These are phyloP conservation scores for Spirogloea muscicola DNA, from an alignment of 139 green algal genomes.

Conservation along the genomic window DNA sequence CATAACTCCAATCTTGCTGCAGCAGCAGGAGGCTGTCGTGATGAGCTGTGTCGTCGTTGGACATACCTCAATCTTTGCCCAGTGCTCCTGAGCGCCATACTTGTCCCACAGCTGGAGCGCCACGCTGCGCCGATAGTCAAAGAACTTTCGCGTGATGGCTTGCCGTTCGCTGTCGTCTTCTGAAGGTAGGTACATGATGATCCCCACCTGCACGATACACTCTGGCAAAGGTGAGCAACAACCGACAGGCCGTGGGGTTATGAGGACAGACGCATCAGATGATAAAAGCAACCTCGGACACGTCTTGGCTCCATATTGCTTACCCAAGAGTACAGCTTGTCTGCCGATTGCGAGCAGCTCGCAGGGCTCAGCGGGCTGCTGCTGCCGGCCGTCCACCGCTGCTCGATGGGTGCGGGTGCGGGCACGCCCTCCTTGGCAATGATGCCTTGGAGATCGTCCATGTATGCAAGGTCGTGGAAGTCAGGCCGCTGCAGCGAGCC, in stretches of 20 bases:
- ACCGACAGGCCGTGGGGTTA: background rate
- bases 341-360: background rate
- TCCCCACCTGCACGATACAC: slow-evolving; percentile 71
- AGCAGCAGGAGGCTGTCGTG: no score
- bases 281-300: background rate
- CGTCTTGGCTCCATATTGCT: background rate
- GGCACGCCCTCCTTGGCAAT: slow-evolving; percentile 70
- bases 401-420: slow-evolving; percentile 88
- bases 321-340: slow-evolving; percentile 5
- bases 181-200: slow-evolving; percentile 96
- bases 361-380: slow-evolving; percentile 70
- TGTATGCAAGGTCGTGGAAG: slow-evolving; percentile 64
- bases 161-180: slow-evolving; percentile 55
- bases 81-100: slow-evolving; percentile 82
- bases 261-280: background rate
- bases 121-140: slow-evolving; percentile 64
- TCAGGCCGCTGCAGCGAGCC: background rate
- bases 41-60: no score
- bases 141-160: slow-evolving; percentile 80
- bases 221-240: no score
- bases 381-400: slow-evolving; percentile 82
- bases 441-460: slow-evolving; percentile 72
- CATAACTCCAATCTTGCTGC: no score
- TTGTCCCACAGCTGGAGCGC: slow-evolving; percentile 61
- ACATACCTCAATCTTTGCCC: slow-evolving; percentile 90